These are phyloP conservation scores for Cymbopogon citratus DNA, from an alignment of 176 grass and related monocot species.

Conservation along the genomic window DNA sequence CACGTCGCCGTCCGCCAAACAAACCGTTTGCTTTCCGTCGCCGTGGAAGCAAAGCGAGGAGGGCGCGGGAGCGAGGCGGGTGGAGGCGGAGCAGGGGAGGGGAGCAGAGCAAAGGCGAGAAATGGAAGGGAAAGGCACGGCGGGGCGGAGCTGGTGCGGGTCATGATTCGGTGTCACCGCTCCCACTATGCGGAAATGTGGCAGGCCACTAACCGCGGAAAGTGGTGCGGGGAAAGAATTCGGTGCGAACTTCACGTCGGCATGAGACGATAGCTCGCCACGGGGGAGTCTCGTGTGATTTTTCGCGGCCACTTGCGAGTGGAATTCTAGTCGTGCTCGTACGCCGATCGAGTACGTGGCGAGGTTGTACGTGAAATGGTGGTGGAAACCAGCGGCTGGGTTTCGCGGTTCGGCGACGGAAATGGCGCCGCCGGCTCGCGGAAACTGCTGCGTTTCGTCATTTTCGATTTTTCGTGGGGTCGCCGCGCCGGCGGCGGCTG, in stretches of 20 bases:
- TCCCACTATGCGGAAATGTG: not conserved
- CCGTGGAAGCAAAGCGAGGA: not conserved
- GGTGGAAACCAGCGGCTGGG: not conserved
- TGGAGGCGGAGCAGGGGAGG: too few relatives aligned
- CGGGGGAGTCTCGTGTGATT: not conserved
- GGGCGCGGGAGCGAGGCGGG: too few relatives aligned
- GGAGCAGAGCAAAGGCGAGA: too few relatives aligned
- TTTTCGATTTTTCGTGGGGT: too few relatives aligned
- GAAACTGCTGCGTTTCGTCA: not conserved
- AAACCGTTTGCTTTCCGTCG: not conserved
- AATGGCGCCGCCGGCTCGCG: not conserved
- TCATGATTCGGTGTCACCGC: not conserved
- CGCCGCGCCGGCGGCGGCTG: not conserved
- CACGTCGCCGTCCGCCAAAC: constrained; percentile 11
- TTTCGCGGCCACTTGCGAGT: not conserved
- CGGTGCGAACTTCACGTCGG: not conserved
- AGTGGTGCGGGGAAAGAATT: not conserved
- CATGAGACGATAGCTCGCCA: not conserved
- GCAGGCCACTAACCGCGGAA: not conserved
- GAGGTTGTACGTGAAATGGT: too few relatives aligned
- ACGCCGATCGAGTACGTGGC: too few relatives aligned
- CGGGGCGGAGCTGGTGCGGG: not conserved
- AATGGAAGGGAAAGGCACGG: not conserved
- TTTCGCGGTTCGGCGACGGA: not conserved
- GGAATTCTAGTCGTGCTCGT: not conserved